Evolutionary conservation across 169 alveolate species (phyloP), one percentile per base, ranked within the genome.

Genomic region (Babesia divergens): DNA sequence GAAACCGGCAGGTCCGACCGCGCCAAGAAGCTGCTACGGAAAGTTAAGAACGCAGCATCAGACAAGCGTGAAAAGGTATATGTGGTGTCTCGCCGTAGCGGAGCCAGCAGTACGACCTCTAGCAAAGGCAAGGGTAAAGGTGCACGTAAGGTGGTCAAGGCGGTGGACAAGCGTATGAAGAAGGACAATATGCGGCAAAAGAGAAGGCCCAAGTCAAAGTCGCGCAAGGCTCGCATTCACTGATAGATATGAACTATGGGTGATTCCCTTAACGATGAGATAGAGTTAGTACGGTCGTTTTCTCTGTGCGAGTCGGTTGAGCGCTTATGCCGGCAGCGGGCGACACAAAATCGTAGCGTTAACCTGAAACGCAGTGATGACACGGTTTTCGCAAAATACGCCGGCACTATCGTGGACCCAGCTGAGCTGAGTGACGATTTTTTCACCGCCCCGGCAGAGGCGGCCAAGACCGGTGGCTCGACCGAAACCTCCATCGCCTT

Each of bases 101-200:
- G 96, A 67, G 1, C 53, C 18, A 71, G 91, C 40, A 80, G 91
- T 51, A 85, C 89, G 35, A 38, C 69, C 75, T 91, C 81, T 28
- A 75, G 68, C 89, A 13, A 22, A 6, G 88, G 82, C 91, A 90
- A 53, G 68, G 91, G 85, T 83, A 90, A 65, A 89, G 94, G 87
- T 80, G 82, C 76, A 56, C 90, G 71, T 83, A 94, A 72, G 71
- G 84, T 77, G 65, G 87, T 85, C 49, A 95, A 93, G 85, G 89
- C 90, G 68, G 99, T 96, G n/a, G 99, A 96, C 86, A 94, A 91
- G 83, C 91, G 99, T 81, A 72, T 96, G 58, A 96, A 94, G 86
- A 94, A 96, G 82, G 99, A 95, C 84, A 92, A 93, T 72, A 85
- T 96, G 81, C 95, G 96, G 50, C 53, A 90, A 31, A 75, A 89